Conservation (phyloP, 305 asterid genomes). For the Fraxinus floribunda region DNA sequence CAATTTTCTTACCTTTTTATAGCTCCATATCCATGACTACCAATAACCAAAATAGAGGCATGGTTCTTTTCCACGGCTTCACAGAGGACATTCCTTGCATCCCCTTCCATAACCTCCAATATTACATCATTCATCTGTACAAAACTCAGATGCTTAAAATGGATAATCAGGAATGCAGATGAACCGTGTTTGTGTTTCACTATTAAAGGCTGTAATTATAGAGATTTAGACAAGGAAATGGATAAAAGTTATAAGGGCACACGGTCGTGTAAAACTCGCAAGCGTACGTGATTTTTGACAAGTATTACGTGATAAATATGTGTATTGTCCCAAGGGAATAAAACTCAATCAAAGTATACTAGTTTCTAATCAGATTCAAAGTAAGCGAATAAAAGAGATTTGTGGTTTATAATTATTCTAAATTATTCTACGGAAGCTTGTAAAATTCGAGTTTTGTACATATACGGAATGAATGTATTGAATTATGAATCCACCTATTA, state of each 20-base stretch:
- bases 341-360: too few relatives aligned
- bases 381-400: too few relatives aligned
- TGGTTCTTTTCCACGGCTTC: constrained; percentile 69
- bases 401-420: too few relatives aligned
- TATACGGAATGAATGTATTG: too few relatives aligned
- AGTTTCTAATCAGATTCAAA: too few relatives aligned
- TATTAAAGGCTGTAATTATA: neutral
- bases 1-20: constrained; percentile 56
- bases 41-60: constrained; percentile 71
- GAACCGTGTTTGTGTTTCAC: neutral
- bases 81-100: constrained; percentile 67
- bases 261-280: too few relatives aligned
- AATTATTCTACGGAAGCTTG: too few relatives aligned
- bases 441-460: too few relatives aligned
- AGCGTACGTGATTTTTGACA: too few relatives aligned
- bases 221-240: neutral
- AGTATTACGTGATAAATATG: too few relatives aligned
- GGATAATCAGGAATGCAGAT: neutral
- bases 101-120: constrained; percentile 51
- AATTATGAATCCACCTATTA: too few relatives aligned
- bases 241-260: neutral
- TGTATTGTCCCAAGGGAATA: too few relatives aligned
- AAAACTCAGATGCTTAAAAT: neutral
- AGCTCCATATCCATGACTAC: constrained; percentile 93
- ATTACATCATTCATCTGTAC: constrained; percentile 46